These are phyloP conservation scores for Chaetothyriales sp. DNA, from an alignment of 2,329 filamentous ascomycete species.

Conservation along the genomic window DNA sequence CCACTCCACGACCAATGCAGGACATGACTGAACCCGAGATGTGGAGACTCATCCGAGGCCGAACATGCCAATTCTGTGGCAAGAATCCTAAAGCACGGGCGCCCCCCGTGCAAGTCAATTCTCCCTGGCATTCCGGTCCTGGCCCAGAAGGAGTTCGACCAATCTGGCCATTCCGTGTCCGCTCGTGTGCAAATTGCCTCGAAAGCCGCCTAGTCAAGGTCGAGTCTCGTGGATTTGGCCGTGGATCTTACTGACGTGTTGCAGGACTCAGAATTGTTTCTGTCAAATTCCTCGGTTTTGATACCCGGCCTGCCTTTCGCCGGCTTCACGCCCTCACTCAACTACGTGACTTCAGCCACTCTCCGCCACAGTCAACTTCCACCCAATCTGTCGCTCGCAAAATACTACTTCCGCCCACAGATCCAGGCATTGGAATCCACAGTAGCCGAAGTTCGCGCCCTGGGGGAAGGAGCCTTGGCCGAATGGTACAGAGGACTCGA, in stretches of 20 bases:
- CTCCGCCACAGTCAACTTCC: conserved; percentile 40
- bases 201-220: conserved; percentile 51
- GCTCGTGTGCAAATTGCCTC: conserved; percentile 55
- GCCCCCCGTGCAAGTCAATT: conserved; percentile 15
- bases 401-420: conserved; percentile 52
- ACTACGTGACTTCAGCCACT: conserved; percentile 45
- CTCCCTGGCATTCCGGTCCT: conserved; percentile 47
- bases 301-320: conserved; percentile 57
- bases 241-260: conserved; percentile 19
- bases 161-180: conserved; percentile 59
- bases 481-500: conserved; percentile 71
- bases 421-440: conserved; percentile 50
- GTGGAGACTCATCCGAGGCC: conserved; percentile 56
- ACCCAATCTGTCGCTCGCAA: conserved; percentile 41
- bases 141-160: conserved; percentile 46
- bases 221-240: conserved; percentile 19
- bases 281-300: conserved; percentile 50
- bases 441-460: conserved; percentile 48
- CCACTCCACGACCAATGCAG: conserved; percentile 55
- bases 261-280: conserved; percentile 57
- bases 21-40: conserved; percentile 58
- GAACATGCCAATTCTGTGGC: conserved; percentile 55
- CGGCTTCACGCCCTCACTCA: conserved; percentile 47
- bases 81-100: conserved; percentile 21
- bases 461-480: conserved; percentile 55